These are phyloP conservation scores for Candida yuanshanica DNA, from an alignment of 805 yeast genomes.

Conservation along the genomic window DNA sequence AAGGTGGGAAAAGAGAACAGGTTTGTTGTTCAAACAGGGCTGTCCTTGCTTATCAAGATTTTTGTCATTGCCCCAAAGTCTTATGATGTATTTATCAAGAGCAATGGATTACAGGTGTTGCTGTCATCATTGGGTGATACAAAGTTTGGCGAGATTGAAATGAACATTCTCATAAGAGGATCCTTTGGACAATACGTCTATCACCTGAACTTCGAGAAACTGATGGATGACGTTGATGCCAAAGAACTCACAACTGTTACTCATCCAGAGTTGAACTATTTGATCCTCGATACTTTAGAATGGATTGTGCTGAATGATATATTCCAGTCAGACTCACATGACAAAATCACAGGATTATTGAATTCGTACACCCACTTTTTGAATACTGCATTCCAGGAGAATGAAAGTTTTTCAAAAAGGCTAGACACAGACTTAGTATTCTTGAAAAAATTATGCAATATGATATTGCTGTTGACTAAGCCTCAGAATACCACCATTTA, in stretches of 20 bases:
- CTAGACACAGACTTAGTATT: slow-evolving; percentile 26
- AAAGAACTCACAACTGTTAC: slow-evolving; percentile 13
- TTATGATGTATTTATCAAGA: slow-evolving; percentile 43
- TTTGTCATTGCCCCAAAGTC: slow-evolving; percentile 42
- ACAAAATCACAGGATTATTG: slow-evolving; percentile 25
- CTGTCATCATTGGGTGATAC: slow-evolving; percentile 41
- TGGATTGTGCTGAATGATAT: slow-evolving; percentile 32
- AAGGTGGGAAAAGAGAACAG: slow-evolving; percentile 31
- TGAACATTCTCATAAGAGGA: slow-evolving; percentile 37
- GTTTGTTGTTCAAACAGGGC: slow-evolving; percentile 23
- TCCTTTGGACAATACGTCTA: slow-evolving; percentile 38
- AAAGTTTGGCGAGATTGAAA: slow-evolving; percentile 27
- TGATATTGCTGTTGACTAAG: slow-evolving; percentile 26
- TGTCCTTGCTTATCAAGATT: slow-evolving; percentile 45
- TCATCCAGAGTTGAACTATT: slow-evolving; percentile 40
- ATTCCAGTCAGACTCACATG: slow-evolving; percentile 30
- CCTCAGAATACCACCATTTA: slow-evolving; percentile 28
- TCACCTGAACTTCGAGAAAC: slow-evolving; percentile 16
- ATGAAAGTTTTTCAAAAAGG: slow-evolving; percentile 22
- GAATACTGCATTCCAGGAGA: slow-evolving; percentile 23
- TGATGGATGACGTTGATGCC: slow-evolving; percentile 5
- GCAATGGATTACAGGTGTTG: slow-evolving; percentile 45
- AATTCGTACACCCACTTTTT: slow-evolving; percentile 22
- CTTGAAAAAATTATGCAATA: slow-evolving; percentile 21
- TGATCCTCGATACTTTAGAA: slow-evolving; percentile 30